phyloP scores from a whole-genome alignment of 257 asterid species.

The Eucommia ulmoides region DNA sequence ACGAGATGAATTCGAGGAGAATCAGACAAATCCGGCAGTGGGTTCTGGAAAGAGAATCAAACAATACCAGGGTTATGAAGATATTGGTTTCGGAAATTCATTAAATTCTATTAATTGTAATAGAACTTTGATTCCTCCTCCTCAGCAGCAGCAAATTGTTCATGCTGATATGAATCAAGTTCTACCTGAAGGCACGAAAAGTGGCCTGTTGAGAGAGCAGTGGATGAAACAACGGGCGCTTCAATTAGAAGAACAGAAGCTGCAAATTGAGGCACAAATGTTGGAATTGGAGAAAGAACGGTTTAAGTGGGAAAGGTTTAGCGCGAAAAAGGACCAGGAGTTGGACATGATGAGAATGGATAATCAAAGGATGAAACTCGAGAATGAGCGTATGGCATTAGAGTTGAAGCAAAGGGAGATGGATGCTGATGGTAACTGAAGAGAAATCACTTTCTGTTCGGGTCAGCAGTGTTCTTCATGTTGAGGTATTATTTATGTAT shows the following conservation, averaged over 20 bases:
- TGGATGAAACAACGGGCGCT: conserved; percentile 8
- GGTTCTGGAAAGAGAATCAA: conserved; percentile 20
- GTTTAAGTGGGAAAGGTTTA: conserved; percentile 11
- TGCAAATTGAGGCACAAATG: conserved; percentile 13
- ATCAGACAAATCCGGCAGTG: conserved; percentile 8
- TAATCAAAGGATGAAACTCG: conserved; percentile 13
- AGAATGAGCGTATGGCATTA: conserved; percentile 9
- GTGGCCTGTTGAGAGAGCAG: neutral
- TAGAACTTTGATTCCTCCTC: conserved; percentile 5
- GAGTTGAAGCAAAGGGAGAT: conserved; percentile 11
- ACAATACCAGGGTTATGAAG: conserved; percentile 16
- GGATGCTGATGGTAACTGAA: neutral
- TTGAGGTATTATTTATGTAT: neutral
- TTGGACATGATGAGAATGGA: conserved; percentile 15
- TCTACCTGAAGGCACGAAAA: neutral
- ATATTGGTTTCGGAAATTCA: conserved; percentile 12
- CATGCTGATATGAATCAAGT: neutral
- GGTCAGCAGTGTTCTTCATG: neutral
- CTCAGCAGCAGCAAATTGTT: neutral
- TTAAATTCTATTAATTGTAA: conserved; percentile 18
- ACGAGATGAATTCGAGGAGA: conserved; percentile 35
- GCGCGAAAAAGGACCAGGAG: conserved; percentile 13
- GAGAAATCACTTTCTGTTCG: neutral
- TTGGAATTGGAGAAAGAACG: conserved; percentile 20
- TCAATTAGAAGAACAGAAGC: conserved; percentile 15